Evolutionary conservation across 164 flowering plant species (phyloP).

Genomic region (Macadamia tetraphylla): DNA sequence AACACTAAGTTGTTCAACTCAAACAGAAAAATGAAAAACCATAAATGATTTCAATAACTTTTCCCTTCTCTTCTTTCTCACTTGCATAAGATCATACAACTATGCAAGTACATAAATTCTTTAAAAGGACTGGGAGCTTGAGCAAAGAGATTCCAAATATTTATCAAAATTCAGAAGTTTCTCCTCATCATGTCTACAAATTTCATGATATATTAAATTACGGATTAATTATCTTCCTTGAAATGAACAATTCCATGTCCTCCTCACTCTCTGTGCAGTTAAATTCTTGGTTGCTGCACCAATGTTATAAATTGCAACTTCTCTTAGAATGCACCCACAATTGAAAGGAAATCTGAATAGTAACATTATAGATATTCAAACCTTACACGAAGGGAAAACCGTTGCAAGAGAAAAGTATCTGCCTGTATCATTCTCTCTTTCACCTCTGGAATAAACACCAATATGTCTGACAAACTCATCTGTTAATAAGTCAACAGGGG

Average conservation of each 20-base stretch:
- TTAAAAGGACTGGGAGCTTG: too few relatives aligned
- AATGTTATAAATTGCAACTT: not conserved
- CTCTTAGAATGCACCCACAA: not conserved
- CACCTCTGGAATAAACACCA: conserved; percentile 24
- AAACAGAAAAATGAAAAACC: too few relatives aligned
- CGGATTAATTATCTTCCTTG: too few relatives aligned
- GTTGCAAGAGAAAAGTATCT: conserved; percentile 77
- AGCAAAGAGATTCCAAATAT: too few relatives aligned
- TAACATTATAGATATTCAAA: conserved; percentile 17
- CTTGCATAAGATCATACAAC: too few relatives aligned
- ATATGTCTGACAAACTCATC: conserved; percentile 32
- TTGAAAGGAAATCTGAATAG: not conserved
- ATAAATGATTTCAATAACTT: too few relatives aligned
- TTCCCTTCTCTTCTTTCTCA: too few relatives aligned
- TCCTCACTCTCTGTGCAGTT: not conserved
- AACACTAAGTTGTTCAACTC: too few relatives aligned
- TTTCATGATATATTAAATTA: too few relatives aligned
- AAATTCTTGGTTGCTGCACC: not conserved
- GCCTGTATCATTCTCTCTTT: conserved; percentile 33
- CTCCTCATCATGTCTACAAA: too few relatives aligned
- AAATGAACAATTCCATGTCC: not conserved
- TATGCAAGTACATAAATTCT: too few relatives aligned
- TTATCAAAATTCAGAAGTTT: too few relatives aligned
- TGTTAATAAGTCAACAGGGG: conserved; percentile 52
- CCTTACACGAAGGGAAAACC: conserved; percentile 72